Conservation (phyloP, 225 moss, liverwort and hornwort species). For the Asterella californica region DNA sequence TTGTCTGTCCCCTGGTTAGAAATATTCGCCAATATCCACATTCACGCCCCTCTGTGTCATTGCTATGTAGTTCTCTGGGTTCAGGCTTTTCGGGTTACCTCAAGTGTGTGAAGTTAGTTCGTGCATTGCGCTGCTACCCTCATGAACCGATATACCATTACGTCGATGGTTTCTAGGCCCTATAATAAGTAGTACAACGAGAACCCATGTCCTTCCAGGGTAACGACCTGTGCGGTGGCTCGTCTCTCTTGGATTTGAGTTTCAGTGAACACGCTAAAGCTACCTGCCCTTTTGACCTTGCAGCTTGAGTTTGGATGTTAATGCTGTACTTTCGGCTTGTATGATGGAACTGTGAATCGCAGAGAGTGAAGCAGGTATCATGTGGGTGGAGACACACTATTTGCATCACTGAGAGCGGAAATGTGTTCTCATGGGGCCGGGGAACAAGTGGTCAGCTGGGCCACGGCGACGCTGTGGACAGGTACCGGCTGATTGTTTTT, state of each 20-base stretch:
- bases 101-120: too few relatives aligned
- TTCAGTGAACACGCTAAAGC: neutral
- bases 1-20: too few relatives aligned
- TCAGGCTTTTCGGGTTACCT: too few relatives aligned
- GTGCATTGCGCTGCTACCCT: too few relatives aligned
- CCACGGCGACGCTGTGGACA: constrained; percentile 75
- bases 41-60: too few relatives aligned
- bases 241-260: neutral
- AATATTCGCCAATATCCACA: too few relatives aligned
- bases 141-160: too few relatives aligned
- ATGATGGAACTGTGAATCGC: constrained; percentile 15
- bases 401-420: constrained; percentile 53
- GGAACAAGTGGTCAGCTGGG: constrained; percentile 94
- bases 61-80: too few relatives aligned
- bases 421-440: constrained; percentile 91
- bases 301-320: neutral
- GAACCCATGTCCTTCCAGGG: neutral
- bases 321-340: neutral
- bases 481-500: constrained; percentile 31
- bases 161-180: too few relatives aligned
- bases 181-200: too few relatives aligned
- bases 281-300: neutral
- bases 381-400: constrained; percentile 96
- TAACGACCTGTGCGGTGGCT: neutral
- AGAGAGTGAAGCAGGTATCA: constrained; percentile 66